These are phyloP conservation scores for Neurospora crassa DNA, from an alignment of 2,329 filamentous ascomycete species.

Conservation along the genomic window DNA sequence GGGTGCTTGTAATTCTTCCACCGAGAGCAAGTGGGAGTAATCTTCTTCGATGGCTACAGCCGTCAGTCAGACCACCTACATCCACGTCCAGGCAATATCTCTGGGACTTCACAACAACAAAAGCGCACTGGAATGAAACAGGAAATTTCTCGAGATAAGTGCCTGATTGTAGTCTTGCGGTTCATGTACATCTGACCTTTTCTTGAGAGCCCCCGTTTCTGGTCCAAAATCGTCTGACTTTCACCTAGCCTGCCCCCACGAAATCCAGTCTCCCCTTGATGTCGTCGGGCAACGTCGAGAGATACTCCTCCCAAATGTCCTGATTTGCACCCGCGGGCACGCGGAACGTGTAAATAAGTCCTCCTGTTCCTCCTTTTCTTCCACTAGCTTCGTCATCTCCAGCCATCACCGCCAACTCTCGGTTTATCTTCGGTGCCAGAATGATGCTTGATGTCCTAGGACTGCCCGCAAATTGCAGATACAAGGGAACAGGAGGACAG, in stretches of 20 bases:
- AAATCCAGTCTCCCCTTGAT: constrained; percentile 32
- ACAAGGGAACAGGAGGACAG: constrained; percentile 36
- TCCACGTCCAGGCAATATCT: not conserved
- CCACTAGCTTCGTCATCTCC: not conserved
- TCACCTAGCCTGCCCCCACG: not conserved
- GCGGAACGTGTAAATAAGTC: not conserved
- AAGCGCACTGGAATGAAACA: not conserved
- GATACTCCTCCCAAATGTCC: constrained; percentile 48
- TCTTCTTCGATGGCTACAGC: not conserved
- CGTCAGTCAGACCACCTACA: not conserved
- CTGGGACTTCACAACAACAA: not conserved
- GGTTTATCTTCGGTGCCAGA: constrained; percentile 38
- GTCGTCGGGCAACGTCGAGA: constrained; percentile 47
- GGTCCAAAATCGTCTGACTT: not conserved
- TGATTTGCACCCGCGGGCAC: constrained; percentile 23
- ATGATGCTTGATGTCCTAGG: constrained; percentile 46
- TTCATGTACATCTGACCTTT: not conserved
- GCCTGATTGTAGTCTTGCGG: not conserved
- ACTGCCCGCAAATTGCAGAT: constrained; percentile 46
- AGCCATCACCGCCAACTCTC: constrained; percentile 21
- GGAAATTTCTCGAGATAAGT: not conserved
- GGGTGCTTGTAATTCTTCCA: not conserved
- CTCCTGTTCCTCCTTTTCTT: not conserved
- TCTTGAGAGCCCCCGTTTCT: not conserved
- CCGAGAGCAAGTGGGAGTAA: not conserved